Evolutionary conservation across 352 stramenopile species (phyloP), one percentile per base, ranked within the genome.

Genomic region (Phytopythium boreale): DNA sequence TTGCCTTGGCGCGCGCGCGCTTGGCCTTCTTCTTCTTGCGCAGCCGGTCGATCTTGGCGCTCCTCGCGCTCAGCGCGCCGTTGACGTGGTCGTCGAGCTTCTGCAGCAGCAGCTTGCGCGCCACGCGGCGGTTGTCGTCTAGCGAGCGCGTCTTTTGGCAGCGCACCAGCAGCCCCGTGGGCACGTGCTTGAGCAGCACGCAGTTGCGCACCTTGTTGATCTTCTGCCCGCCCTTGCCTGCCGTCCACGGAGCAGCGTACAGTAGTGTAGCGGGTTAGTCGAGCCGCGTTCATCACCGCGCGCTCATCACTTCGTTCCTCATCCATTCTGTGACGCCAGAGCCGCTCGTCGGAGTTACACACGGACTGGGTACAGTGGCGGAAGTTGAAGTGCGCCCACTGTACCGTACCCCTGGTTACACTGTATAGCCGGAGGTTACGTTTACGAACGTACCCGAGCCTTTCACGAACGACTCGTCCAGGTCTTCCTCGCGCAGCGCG

Each of bases 171-270:
- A 93, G 60, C 5, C 84, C 88, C 39, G 89, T 93, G 22, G 89
- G 88, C 14, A 80, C 36, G 62, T 97, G 89, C 43, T 88, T 94
- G 41, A 97, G 75, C 63, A 95, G 70, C 56, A 97, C 89, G 67
- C 86, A 93, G 75, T 95, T 96, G 61, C 86, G 80, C 62, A 96
- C 87, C 62, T 96, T 97, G 78, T 97, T 97, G 68, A 97, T 95
- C 75, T 96, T 96, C 71, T 97, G 89, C 1, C 89, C 89, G 46
- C 89, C 89, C 57, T 93, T 93, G 41, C 89, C 80, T 86, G 56
- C 20, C 29, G 37, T 10, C 24, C 27, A 15, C 24, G 7, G 29
- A 34, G 46, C 22, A 10, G 43, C 26, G 44, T 56, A 17, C 24
- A 20, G 26, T 31, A 47, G 14, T 24, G 24, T 22, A 61, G 31